Base-by-base conservation (phyloP, 202 grass and related monocot genomes). In the Zizania palustris region DNA sequence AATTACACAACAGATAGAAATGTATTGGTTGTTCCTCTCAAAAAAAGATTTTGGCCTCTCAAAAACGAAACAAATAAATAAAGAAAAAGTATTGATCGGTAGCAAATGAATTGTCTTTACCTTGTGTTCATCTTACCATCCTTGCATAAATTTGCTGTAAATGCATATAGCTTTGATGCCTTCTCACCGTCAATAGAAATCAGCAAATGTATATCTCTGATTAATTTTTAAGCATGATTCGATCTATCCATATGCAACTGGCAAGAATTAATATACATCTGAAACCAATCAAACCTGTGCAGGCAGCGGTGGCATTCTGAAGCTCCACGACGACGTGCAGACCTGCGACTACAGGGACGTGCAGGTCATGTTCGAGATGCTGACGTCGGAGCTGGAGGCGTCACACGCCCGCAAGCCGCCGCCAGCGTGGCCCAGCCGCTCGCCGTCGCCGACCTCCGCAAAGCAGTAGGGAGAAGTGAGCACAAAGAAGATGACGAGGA, bases 321-420 rank as follows among this genome's bases (percentile, higher is more conserved):
- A 97, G 64, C 75, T 97, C 13, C 86, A 91, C 11, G 86, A 91
- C 20, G 93, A 97, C 65, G 93, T 97, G 51, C 81, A 91, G 70
- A 97, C 69, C 51, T 97, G 93, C 13, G 93, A 77, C n/a, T 93
- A 93, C 82, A 69, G 85, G 74, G 93, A 97, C 59, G 93, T 97
- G 78, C 90, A 97, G 61, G 86, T 97, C 65, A 87, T 97, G 86
- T 97, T 92, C 78, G 90, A 97, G 65, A 97, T 97, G 79, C 57
- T 97, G 63, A 91, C 88, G 15, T 89, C 89, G 11, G 93, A 93
- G 69, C 55, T 91, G 59, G 86, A 89, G 81, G 82, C 84, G 1
- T 71, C 78, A 18, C 67, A 78, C 5, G 72, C 49, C 46, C 68
- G 19, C 72, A 75, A 5, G 36, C 64, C 5, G 50, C 69, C 39